Base-by-base conservation (phyloP, 495 filamentous ascomycete genomes). In the Tuber aestivum region DNA sequence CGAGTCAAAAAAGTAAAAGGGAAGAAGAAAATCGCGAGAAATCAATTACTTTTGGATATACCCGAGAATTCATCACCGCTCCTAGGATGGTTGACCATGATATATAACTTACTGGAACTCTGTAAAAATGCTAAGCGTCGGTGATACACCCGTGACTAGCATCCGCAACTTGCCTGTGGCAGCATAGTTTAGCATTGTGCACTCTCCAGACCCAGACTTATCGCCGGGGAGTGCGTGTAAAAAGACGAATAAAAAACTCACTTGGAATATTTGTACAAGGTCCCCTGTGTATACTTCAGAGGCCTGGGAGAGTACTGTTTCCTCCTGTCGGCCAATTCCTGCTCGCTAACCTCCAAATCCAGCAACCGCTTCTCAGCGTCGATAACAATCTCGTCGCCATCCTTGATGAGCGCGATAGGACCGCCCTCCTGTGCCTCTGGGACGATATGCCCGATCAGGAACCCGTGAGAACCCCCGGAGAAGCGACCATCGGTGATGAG, bases 361-460 rank as follows among this genome's bases (percentile, higher is more conserved):
- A 94, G 83, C 74, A 87, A 86, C 44, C 86, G 85, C 83, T 85
- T 87, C 82, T 93, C 91, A 5, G 92, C 91, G 83, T 94, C 91
- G 78, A 94, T 92, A 20, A 89, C 85, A 56, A 94, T 88, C 76
- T 84, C 85, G 80, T 94, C 92, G 16, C 92, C 92, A 81, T 94
- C 89, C 44, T 85, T 80, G 27, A 92, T 89, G 65, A 94, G 85
- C 12, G 86, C 92, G 75, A 83, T 83, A 0, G 82, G 82, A 10
- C 82, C 82, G 44, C 82, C 82, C 65, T 79, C 81, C 18, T 90
- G 91, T 2, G 95, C 95, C 85, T 99, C 95, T 1, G 95, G 95
- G 1, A 94, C 93, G 50, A 99, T 92, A 81, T 99, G 95, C 18
- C 92, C 92, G 80, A 94, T 93, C 76, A 94, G 83, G 87, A 94